Base-by-base conservation (phyloP, 2,329 filamentous ascomycete genomes). In the Achaetomium macrosporum region DNA sequence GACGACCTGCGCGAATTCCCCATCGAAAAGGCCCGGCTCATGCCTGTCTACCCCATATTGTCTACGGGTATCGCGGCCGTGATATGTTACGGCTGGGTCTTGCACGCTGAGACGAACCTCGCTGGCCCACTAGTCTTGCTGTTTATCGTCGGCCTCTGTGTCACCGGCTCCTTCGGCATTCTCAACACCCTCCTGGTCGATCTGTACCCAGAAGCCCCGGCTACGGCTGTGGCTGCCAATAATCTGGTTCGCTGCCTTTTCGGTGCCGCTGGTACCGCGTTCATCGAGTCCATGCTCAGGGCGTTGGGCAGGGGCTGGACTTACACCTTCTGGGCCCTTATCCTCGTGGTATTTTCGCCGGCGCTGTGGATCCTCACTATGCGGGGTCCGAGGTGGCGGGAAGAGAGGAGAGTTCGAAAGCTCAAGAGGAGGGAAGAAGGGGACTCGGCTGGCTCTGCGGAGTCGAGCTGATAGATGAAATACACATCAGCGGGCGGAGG, bases 101-200 rank as follows among this genome's bases (percentile, higher is more conserved):
- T 84, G 10, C 68, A 82, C 41, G 65, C 68, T 19, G 71, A 77
- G 61, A 71, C 71, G 2, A 75, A 72, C 40, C 71, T 84, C 0
- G 79, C 78, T 2, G 76, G 73, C 2, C 78, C 81, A 3, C 65
- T 84, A 6, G 72, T 81, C 25, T 63, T 84, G 17, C 66, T 77
- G 2, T 83, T 84, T 59, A 62, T 83, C 41, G 73, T 83, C 36
- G 81, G 81, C 8, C 65, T 81, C 53, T 75, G 74, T 41, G 71
- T 83, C 31, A 83, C 82, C 3, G 82, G 79, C 1, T 76, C 79
- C 0, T 87, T 87, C 63, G 79, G 77, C 53, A 76, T 85, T 42
- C 71, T 85, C n/a, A 81, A 78, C 59, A 82, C 81, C 0, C 68
- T 87, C 7, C 73, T 85, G 13, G 77, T 87, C 1, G 84, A 87